phyloP scores from a whole-genome alignment of 495 filamentous ascomycete genomes.

The Podospora bellae-mahoneyi region DNA sequence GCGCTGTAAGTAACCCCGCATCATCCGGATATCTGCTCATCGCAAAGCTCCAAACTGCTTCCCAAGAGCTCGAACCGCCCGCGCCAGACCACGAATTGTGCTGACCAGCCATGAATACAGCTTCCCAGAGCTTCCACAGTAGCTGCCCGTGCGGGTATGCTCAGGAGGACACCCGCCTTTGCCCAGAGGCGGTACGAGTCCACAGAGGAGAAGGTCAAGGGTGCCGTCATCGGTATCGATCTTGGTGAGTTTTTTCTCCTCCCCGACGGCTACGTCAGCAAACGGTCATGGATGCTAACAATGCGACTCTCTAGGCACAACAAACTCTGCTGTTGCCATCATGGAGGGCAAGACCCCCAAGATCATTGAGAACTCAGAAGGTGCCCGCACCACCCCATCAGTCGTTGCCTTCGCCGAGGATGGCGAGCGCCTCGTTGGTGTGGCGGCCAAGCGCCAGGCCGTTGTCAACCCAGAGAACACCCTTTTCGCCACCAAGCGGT shows the following conservation, averaged over 20 bases:
- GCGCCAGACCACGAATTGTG: neutral
- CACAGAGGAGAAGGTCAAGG: constrained; percentile 83
- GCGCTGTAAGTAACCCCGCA: constrained; percentile 56
- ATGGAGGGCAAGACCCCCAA: constrained; percentile 95
- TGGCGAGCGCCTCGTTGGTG: constrained; percentile 95
- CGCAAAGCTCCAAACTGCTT: constrained; percentile 13
- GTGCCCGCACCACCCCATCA: constrained; percentile 93
- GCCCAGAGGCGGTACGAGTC: constrained; percentile 63
- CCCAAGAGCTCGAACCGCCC: constrained; percentile 20
- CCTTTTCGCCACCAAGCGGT: constrained; percentile 97
- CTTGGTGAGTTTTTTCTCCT: constrained; percentile 63
- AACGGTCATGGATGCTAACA: constrained; percentile 9
- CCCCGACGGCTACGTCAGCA: constrained; percentile 9
- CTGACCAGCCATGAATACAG: constrained; percentile 36
- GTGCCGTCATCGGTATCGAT: constrained; percentile 97
- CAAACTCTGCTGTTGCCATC: constrained; percentile 94
- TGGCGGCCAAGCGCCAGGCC: constrained; percentile 97
- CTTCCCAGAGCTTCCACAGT: constrained; percentile 41
- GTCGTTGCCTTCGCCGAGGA: constrained; percentile 96
- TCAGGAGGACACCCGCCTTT: constrained; percentile 50
- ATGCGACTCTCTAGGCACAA: constrained; percentile 62
- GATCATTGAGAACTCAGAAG: constrained; percentile 91
- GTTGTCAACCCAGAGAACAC: constrained; percentile 99
- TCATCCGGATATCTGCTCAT: constrained; percentile 17
- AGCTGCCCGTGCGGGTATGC: constrained; percentile 57